Conservation (phyloP, 768 basidiomycete genomes). For the Macrolepiota albuminosa region DNA sequence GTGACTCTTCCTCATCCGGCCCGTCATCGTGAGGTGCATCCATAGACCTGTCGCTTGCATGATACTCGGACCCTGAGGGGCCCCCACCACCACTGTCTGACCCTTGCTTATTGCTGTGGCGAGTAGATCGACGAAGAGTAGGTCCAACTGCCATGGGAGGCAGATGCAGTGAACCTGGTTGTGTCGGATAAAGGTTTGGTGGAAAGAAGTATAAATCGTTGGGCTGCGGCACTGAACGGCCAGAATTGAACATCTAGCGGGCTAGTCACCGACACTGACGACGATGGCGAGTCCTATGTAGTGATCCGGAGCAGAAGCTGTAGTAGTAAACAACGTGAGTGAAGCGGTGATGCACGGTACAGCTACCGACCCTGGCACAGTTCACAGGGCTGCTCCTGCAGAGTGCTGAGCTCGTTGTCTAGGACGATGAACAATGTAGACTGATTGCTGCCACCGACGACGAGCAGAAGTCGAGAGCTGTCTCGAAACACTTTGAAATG, state of each 20-base stretch:
- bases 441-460: slow-evolving; percentile 5
- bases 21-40: slow-evolving; percentile 23
- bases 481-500: slow-evolving; percentile 10
- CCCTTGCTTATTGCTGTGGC: slow-evolving; percentile 21
- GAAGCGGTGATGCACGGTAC: neutral
- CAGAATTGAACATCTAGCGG: slow-evolving; percentile 7
- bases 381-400: neutral
- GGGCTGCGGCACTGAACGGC: neutral
- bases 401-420: slow-evolving; percentile 3
- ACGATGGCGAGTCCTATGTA: slow-evolving; percentile 5
- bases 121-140: slow-evolving; percentile 29
- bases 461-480: slow-evolving; percentile 10
- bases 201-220: slow-evolving; percentile 7
- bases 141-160: slow-evolving; percentile 17
- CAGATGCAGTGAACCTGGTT: slow-evolving; percentile 21
- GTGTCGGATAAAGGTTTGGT: neutral
- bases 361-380: neutral
- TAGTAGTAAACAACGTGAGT: neutral
- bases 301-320: slow-evolving; percentile 1
- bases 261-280: slow-evolving; percentile 5
- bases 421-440: slow-evolving; percentile 1
- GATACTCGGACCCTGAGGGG: slow-evolving; percentile 46
- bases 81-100: slow-evolving; percentile 25
- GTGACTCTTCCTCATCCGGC: slow-evolving; percentile 25
- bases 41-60: slow-evolving; percentile 41